phyloP scores from a whole-genome alignment of 1,284 basidiomycete genomes.

The Ceratobasidium theobromae region DNA sequence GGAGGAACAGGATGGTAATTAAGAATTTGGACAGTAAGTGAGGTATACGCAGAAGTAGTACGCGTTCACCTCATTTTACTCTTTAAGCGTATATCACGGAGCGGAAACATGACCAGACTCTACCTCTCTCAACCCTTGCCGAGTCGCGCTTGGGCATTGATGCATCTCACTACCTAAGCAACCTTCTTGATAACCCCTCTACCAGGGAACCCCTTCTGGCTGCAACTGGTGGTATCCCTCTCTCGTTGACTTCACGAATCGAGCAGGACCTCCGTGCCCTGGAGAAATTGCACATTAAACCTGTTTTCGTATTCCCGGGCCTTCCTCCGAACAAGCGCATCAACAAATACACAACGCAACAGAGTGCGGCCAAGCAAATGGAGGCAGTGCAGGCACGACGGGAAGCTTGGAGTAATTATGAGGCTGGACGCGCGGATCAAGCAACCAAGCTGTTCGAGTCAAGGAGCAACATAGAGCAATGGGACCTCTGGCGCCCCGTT shows the following conservation, averaged over 20 bases:
- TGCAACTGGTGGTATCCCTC: conserved; percentile 89
- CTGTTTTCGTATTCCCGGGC: conserved; percentile 96
- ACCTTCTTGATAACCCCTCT: conserved; percentile 73
- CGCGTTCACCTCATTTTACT: not conserved
- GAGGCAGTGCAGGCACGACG: conserved; percentile 74
- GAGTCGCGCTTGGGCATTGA: conserved; percentile 97
- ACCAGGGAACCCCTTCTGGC: conserved; percentile 86
- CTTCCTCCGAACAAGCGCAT: conserved; percentile 66
- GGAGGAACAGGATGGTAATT: conserved; percentile 21
- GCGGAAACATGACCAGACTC: conserved; percentile 82
- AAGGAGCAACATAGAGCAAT: conserved; percentile 65
- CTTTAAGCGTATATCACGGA: conserved; percentile 80
- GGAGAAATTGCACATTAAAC: conserved; percentile 91
- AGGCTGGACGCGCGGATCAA: conserved; percentile 82
- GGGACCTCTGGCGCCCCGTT: conserved; percentile 91
- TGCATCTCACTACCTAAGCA: conserved; percentile 85
- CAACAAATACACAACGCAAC: conserved; percentile 50
- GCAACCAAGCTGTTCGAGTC: conserved; percentile 82
- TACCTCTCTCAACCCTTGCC: conserved; percentile 79
- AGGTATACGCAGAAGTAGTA: not conserved
- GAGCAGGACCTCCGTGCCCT: conserved; percentile 88
- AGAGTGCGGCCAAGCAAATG: conserved; percentile 49
- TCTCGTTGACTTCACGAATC: conserved; percentile 82
- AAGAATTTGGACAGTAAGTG: conserved; percentile 31
- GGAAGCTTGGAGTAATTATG: conserved; percentile 89